Percentiles rank a stretch among this genome's conserved stretches.
These are phyloP conservation scores for Neltuma alba DNA, from an alignment of 306 rosid genomes.

Conservation along the genomic window DNA sequence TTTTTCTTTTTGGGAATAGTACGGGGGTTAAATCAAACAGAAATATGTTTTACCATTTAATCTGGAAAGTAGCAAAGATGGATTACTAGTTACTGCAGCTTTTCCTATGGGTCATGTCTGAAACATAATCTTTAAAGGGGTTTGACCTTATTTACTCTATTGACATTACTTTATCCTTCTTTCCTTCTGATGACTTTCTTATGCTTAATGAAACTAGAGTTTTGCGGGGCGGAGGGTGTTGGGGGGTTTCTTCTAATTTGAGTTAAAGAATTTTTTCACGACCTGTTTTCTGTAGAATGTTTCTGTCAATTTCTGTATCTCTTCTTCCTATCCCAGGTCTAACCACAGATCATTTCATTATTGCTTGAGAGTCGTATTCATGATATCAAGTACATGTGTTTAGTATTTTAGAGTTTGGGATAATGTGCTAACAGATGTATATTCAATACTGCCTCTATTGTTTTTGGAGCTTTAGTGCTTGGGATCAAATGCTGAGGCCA, in stretches of 20 bases:
- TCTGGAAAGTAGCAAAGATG: not conserved
- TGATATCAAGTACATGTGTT: conserved; percentile 19
- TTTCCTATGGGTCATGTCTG: not conserved
- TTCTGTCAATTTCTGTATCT: conserved; percentile 9
- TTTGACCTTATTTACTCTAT: not conserved
- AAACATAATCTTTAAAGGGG: not conserved
- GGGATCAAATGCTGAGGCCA: not conserved
- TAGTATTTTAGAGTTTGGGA: not conserved
- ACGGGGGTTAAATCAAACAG: not conserved
- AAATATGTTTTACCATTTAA: conserved; percentile 5
- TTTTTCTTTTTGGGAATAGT: not conserved
- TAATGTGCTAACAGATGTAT: not conserved
- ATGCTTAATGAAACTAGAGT: not conserved
- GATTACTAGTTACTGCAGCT: not conserved
- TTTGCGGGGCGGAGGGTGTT: too few relatives aligned
- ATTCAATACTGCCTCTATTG: conserved; percentile 16
- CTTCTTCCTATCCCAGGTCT: not conserved
- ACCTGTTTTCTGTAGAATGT: not conserved
- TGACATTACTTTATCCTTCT: not conserved
- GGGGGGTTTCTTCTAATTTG: not conserved
- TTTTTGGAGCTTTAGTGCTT: not conserved
- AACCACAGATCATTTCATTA: not conserved
- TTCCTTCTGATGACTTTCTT: not conserved
- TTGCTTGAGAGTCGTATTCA: not conserved
- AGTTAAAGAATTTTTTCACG: not conserved